Conservation (phyloP, 495 filamentous ascomycete genomes). For the Lasiosphaeriaceae sp. region DNA sequence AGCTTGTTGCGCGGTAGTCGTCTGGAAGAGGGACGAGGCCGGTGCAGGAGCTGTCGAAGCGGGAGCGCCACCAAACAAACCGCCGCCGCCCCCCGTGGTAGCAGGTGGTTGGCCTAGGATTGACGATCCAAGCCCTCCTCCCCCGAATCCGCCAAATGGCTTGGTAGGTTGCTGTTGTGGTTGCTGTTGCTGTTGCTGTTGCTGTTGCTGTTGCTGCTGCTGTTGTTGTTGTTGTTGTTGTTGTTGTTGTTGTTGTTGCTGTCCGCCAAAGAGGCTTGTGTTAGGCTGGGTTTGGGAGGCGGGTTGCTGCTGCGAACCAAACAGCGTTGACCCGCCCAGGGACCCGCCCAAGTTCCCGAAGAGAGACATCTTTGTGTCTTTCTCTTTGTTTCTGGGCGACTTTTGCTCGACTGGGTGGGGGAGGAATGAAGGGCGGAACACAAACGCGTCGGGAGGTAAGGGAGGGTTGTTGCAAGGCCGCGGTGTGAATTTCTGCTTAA, state of each 20-base stretch:
- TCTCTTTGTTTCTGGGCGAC: not conserved
- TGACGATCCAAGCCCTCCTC: not conserved
- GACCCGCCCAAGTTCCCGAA: not conserved
- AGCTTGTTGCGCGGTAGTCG: constrained; percentile 9
- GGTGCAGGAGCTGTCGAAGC: not conserved
- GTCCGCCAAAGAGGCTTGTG: not conserved
- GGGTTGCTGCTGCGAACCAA: not conserved
- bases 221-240: not conserved
- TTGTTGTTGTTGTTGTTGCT: not conserved
- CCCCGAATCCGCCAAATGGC: not conserved
- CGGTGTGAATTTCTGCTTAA: too few relatives aligned
- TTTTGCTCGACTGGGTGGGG: too few relatives aligned
- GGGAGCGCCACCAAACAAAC: constrained; percentile 14
- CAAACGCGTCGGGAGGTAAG: too few relatives aligned
- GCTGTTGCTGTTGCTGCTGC: not conserved
- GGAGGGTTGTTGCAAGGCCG: too few relatives aligned
- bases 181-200: constrained; percentile 1
- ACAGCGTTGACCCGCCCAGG: not conserved
- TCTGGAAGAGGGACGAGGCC: not conserved
- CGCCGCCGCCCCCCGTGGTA: not conserved
- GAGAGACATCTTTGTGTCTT: not conserved
- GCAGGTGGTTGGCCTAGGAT: too few relatives aligned
- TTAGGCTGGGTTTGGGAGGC: not conserved
- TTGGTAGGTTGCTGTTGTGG: constrained; percentile 6
- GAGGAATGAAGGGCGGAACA: too few relatives aligned